phyloP scores from a whole-genome alignment of 2,329 filamentous ascomycete species.

The Teratosphaeria epicoccoides region DNA sequence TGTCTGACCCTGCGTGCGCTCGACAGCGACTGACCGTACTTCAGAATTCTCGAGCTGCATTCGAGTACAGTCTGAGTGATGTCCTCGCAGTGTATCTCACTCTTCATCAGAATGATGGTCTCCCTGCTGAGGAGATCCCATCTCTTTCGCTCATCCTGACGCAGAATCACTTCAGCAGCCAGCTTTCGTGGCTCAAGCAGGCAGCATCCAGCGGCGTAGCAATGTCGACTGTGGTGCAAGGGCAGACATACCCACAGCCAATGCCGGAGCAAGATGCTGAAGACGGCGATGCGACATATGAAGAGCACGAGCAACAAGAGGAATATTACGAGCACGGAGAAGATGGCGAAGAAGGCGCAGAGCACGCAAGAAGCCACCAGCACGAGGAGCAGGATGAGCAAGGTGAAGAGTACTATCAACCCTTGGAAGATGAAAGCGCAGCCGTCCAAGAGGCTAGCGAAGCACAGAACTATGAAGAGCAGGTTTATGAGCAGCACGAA shows the following conservation, averaged over 20 bases:
- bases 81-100: conserved; percentile 50
- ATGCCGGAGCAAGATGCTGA: not conserved
- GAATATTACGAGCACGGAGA: conserved; percentile 3
- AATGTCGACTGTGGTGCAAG: conserved; percentile 36
- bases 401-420: conserved; percentile 1
- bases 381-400: conserved; percentile 3
- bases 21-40: conserved; percentile 7
- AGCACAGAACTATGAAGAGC: not conserved
- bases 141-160: conserved; percentile 47
- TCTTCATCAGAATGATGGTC: conserved; percentile 49
- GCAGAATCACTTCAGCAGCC: conserved; percentile 43
- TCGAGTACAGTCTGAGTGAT: conserved; percentile 43
- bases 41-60: conserved; percentile 40
- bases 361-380: conserved; percentile 5
- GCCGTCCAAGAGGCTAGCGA: not conserved
- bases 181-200: conserved; percentile 42
- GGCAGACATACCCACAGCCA: not conserved
- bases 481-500: not conserved
- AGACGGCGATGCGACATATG: not conserved
- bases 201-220: conserved; percentile 49
- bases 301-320: conserved; percentile 4
- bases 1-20: not conserved
- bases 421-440: not conserved
- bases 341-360: not conserved
- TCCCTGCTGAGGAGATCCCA: conserved; percentile 37